Evolutionary conservation across 495 filamentous ascomycete genomes (phyloP).

Genomic region (Neurospora discreta): DNA sequence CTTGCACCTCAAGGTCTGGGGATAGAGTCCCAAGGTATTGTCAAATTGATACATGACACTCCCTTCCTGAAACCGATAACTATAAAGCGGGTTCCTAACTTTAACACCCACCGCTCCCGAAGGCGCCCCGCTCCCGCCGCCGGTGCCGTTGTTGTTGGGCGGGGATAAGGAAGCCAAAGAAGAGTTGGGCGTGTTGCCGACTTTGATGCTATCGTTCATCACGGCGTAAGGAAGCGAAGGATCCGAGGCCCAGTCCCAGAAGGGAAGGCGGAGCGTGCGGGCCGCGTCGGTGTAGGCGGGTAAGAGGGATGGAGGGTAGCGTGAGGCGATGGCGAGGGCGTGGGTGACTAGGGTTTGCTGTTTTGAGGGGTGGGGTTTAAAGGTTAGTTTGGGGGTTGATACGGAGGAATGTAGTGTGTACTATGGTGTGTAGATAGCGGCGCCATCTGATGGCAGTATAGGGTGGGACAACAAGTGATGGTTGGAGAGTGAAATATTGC

Average conservation of each 20-base stretch:
- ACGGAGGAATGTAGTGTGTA: neutral
- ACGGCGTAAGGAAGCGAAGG: conserved; percentile 19
- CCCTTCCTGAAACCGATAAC: conserved; percentile 21
- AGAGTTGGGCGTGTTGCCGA: conserved; percentile 7
- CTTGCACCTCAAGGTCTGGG: neutral
- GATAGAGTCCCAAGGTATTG: neutral
- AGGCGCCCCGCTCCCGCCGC: neutral
- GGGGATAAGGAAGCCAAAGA: neutral
- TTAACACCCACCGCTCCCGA: conserved; percentile 14
- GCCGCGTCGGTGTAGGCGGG: conserved; percentile 24
- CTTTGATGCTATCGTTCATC: conserved; percentile 17
- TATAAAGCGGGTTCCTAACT: conserved; percentile 27
- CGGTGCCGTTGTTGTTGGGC: neutral
- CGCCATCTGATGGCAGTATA: neutral
- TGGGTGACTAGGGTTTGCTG: conserved; percentile 29
- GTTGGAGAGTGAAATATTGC: neutral
- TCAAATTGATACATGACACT: neutral
- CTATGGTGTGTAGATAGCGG: neutral
- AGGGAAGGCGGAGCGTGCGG: conserved; percentile 25
- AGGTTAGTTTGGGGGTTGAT: conserved; percentile 3
- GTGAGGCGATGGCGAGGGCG: conserved; percentile 21
- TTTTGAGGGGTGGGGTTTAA: neutral
- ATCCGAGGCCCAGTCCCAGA: conserved; percentile 32
- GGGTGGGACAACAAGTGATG: neutral
- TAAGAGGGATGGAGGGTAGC: conserved; percentile 15